Conservation (phyloP, 306 rosid species). For the Vigna angularis region DNA sequence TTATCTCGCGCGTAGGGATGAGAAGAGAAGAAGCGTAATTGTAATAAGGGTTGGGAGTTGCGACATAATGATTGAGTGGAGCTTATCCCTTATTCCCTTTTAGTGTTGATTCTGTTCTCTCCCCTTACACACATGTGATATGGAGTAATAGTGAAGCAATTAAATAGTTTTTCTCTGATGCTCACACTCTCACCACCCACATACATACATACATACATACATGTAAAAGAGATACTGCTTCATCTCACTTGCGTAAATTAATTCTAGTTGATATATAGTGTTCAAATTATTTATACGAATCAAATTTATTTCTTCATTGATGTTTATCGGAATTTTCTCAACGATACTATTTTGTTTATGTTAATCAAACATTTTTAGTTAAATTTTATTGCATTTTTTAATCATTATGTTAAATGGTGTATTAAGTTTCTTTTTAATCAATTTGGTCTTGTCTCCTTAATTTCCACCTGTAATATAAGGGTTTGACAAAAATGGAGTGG, state of each 20-base stretch:
- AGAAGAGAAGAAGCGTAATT: background rate
- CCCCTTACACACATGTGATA: slow-evolving; percentile 19
- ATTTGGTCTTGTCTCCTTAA: background rate
- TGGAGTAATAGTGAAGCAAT: slow-evolving; percentile 56
- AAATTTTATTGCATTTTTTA: too few species aligned
- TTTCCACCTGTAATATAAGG: background rate
- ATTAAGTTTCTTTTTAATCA: background rate
- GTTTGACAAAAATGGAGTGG: too few species aligned
- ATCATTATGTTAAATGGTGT: background rate
- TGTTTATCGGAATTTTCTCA: too few species aligned
- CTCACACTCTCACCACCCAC: too few species aligned
- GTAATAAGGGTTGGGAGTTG: slow-evolving; percentile 1
- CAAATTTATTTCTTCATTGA: too few species aligned
- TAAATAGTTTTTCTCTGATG: background rate
- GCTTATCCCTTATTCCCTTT: slow-evolving; percentile 35
- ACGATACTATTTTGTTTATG: too few species aligned
- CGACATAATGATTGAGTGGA: slow-evolving; percentile 60
- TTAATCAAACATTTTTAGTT: too few species aligned
- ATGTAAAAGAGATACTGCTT: too few species aligned
- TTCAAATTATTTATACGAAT: too few species aligned
- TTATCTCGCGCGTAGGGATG: background rate
- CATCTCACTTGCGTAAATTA: too few species aligned
- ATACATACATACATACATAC: too few species aligned
- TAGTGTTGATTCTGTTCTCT: slow-evolving; percentile 11
- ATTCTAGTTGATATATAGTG: too few species aligned